A percentile compares a stretch with the other conserved stretches of the same genome.
These are phyloP conservation scores for Cystobasidium pallidum DNA, from an alignment of 1,284 basidiomycete species.

Conservation along the genomic window DNA sequence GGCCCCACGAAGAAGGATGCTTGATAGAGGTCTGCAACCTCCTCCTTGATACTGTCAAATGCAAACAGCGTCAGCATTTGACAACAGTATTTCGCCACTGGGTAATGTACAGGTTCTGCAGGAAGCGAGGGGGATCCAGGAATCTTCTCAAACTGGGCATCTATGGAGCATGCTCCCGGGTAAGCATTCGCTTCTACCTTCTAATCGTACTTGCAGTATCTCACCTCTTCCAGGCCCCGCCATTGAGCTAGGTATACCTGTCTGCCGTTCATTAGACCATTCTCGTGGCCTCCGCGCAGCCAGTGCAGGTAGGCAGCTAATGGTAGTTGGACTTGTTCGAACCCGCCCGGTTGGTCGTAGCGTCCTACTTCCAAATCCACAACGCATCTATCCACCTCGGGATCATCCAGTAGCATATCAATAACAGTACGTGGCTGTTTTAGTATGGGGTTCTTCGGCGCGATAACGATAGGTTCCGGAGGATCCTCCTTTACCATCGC, in stretches of 20 bases:
- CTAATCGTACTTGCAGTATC: background rate
- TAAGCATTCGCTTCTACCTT: background rate
- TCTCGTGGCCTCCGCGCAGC: constrained; percentile 30
- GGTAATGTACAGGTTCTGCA: constrained; percentile 12
- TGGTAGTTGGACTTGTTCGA: constrained; percentile 42
- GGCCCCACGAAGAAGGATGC: constrained; percentile 43
- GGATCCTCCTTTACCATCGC: constrained; percentile 8
- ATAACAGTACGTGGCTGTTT: constrained; percentile 15
- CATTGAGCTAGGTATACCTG: constrained; percentile 44
- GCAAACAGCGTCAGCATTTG: background rate
- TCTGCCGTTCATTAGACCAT: constrained; percentile 35
- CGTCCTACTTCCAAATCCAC: constrained; percentile 43
- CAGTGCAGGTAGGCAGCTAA: constrained; percentile 38
- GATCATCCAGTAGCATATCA: constrained; percentile 36
- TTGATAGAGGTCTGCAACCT: constrained; percentile 39
- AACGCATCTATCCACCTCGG: constrained; percentile 23
- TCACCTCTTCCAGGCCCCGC: constrained; percentile 39
- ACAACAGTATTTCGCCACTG: background rate
- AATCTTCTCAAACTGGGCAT: constrained; percentile 14
- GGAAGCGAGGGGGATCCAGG: constrained; percentile 27
- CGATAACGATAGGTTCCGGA: constrained; percentile 13
- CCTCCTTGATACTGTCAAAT: constrained; percentile 10
- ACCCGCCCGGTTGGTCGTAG: constrained; percentile 29
- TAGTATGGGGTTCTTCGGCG: background rate
- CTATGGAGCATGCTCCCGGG: background rate